Percentiles rank a stretch among this genome's conserved stretches.
Evolutionary conservation across 2,329 filamentous ascomycete species (phyloP).

Genomic region (Xylaria sp.): DNA sequence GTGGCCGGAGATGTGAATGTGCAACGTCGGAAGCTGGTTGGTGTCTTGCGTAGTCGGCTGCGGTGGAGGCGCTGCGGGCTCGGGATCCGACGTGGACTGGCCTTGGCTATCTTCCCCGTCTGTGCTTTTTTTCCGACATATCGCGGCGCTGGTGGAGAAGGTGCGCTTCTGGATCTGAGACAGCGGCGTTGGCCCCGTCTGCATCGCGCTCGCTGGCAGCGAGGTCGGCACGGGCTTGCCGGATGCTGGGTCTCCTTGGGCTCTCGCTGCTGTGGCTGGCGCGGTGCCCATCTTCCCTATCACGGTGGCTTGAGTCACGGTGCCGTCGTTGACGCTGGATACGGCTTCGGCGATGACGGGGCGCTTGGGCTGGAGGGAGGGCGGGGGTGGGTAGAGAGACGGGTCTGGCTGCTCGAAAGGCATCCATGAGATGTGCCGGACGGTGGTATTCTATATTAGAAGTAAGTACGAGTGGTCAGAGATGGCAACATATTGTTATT

Average conservation of each 20-base stretch:
- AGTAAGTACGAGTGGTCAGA: conserved; percentile 12
- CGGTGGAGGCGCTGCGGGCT: background rate
- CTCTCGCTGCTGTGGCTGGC: background rate
- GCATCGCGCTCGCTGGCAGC: conserved; percentile 21
- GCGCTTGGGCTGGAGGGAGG: conserved; percentile 28
- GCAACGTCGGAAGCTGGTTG: conserved; percentile 11
- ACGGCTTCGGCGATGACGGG: conserved; percentile 14
- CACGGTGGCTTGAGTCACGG: conserved; percentile 1
- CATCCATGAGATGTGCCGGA: conserved; percentile 43
- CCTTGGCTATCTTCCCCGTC: no score
- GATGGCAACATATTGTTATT: background rate
- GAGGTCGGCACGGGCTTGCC: conserved; percentile 20
- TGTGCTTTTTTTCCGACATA: background rate
- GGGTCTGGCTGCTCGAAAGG: conserved; percentile 44
- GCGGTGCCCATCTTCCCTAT: background rate
- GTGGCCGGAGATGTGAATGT: conserved; percentile 14
- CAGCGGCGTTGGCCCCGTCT: conserved; percentile 16
- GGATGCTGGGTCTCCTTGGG: conserved; percentile 4
- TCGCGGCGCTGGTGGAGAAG: background rate
- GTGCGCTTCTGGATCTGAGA: conserved; percentile 35
- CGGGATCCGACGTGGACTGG: background rate
- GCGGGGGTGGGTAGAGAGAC: conserved; percentile 36
- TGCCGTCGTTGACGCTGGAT: conserved; percentile 1
- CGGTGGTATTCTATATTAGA: conserved; percentile 6
- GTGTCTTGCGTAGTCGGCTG: no score